Evolutionary conservation across 768 basidiomycete genomes (phyloP).

Genomic region (Rhodotorula graminis): DNA sequence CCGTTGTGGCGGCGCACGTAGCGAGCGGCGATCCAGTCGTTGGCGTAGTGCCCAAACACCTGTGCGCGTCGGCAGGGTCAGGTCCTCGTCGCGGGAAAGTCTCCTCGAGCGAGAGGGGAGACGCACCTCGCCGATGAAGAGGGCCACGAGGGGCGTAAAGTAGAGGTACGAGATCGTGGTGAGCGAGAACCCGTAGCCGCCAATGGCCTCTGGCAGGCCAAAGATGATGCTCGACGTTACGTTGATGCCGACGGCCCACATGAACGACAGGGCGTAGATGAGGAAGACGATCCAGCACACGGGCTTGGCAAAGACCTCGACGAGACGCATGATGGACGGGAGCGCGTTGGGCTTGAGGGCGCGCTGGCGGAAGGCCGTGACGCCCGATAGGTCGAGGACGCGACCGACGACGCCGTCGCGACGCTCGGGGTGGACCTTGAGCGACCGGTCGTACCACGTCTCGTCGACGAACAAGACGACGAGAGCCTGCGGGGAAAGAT

Average conservation of each 20-base stretch:
- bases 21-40: constrained; percentile 23
- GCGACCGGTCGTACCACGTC: constrained; percentile 37
- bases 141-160: constrained; percentile 36
- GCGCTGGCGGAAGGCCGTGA: constrained; percentile 34
- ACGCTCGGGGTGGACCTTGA: constrained; percentile 18
- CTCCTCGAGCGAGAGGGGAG: not conserved
- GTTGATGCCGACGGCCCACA: constrained; percentile 38
- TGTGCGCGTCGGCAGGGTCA: not conserved
- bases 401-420: constrained; percentile 23
- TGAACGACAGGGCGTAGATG: constrained; percentile 35
- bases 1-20: constrained; percentile 26
- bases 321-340: constrained; percentile 21
- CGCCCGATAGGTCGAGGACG: constrained; percentile 27
- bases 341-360: constrained; percentile 24
- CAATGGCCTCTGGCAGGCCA: not conserved
- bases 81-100: too few species aligned
- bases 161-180: constrained; percentile 29
- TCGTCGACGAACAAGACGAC: constrained; percentile 28
- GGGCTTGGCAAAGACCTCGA: constrained; percentile 37
- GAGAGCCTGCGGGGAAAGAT: not conserved
- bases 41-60: constrained; percentile 30
- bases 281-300: constrained; percentile 14
- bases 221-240: constrained; percentile 34
- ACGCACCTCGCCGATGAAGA: constrained; percentile 29
- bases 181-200: constrained; percentile 24